Evolutionary conservation across 148 eudicot species (phyloP).

Genomic region (Silene conica): DNA sequence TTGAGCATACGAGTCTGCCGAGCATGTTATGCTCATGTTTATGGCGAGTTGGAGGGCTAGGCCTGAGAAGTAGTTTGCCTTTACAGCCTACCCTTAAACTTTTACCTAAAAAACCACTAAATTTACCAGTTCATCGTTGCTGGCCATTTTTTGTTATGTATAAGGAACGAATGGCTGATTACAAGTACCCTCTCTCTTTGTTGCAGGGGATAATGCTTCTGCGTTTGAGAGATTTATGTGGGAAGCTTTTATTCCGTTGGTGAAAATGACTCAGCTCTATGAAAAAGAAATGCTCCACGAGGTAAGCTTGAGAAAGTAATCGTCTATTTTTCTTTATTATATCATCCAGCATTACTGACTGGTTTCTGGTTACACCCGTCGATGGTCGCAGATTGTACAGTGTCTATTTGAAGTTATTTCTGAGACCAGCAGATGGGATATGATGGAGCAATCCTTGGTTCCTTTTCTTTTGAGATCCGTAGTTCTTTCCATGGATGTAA

Average conservation of each 20-base stretch:
- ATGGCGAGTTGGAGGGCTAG: neutral
- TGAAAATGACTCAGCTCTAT: slow-evolving; percentile 46
- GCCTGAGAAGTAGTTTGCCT: neutral
- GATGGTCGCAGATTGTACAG: slow-evolving; percentile 45
- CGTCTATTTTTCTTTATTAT: slow-evolving; percentile 1
- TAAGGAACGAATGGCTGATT: neutral
- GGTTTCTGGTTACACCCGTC: slow-evolving; percentile 6
- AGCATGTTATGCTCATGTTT: neutral
- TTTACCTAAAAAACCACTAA: neutral
- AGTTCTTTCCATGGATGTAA: slow-evolving; percentile 60
- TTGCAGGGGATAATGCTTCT: slow-evolving; percentile 40
- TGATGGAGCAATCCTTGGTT: slow-evolving; percentile 54
- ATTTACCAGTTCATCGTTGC: neutral
- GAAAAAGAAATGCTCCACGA: slow-evolving; percentile 55
- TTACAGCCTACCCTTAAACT: neutral
- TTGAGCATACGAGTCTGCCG: too few relatives aligned
- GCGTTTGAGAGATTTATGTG: slow-evolving; percentile 51
- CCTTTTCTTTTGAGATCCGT: slow-evolving; percentile 65
- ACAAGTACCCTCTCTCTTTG: neutral
- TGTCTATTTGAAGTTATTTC: slow-evolving; percentile 57
- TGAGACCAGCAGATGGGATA: slow-evolving; percentile 60
- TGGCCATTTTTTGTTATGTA: neutral
- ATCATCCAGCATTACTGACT: slow-evolving; percentile 10
- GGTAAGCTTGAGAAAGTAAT: slow-evolving; percentile 36
- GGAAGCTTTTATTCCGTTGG: slow-evolving; percentile 55